These are phyloP conservation scores for Phoenix dactylifera DNA, from an alignment of 176 grass and related monocot genomes.

Conservation along the genomic window DNA sequence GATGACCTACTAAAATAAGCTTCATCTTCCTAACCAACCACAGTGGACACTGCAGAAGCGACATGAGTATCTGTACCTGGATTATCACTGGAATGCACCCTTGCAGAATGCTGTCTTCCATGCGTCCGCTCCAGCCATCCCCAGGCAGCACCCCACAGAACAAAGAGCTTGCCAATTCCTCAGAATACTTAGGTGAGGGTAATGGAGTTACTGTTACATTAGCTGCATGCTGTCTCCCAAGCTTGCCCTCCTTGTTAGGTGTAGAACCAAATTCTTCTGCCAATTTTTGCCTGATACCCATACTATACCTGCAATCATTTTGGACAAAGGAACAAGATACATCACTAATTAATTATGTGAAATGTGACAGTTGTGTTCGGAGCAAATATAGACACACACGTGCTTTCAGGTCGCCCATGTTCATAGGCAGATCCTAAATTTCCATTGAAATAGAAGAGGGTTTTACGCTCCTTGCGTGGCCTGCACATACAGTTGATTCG, in stretches of 20 bases:
- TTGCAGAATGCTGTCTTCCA: conserved; percentile 90
- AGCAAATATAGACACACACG: conserved; percentile 37
- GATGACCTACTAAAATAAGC: too few relatives aligned
- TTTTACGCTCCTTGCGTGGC: conserved; percentile 57
- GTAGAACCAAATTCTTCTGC: conserved; percentile 74
- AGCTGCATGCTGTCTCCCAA: conserved; percentile 54
- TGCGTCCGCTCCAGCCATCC: conserved; percentile 95
- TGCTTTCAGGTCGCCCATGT: conserved; percentile 67
- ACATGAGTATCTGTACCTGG: conserved; percentile 44
- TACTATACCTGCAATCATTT: conserved; percentile 69
- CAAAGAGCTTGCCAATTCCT: conserved; percentile 69
- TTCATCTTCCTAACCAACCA: too few relatives aligned
- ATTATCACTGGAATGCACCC: conserved; percentile 97
- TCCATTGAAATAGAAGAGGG: conserved; percentile 95
- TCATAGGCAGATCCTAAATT: conserved; percentile 87
- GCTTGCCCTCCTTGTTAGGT: conserved; percentile 70
- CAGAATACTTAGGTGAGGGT: conserved; percentile 59
- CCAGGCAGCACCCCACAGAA: conserved; percentile 94
- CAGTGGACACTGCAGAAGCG: background rate
- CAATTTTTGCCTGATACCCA: conserved; percentile 85
- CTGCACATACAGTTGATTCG: conserved; percentile 28
- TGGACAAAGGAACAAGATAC: conserved; percentile 16
- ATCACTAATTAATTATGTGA: conserved; percentile 6
- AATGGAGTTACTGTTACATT: conserved; percentile 67
- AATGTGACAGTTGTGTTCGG: background rate